A percentile compares a stretch with the other conserved stretches of the same genome.
phyloP scores from a whole-genome alignment of 2,329 filamentous ascomycete genomes.

The Calonectria naviculata region DNA sequence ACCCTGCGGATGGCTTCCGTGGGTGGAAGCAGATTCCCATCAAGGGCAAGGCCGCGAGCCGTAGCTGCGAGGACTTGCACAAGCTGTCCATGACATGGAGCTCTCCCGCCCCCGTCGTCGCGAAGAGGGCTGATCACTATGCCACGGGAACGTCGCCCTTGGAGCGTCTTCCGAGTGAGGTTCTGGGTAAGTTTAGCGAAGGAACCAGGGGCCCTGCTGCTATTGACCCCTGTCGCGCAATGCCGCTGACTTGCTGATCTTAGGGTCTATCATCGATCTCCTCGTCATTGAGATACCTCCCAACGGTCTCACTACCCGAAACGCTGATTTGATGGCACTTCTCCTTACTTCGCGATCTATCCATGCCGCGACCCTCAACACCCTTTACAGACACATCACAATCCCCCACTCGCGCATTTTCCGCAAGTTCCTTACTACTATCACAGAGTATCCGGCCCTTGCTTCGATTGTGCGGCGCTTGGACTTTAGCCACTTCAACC shows the following conservation, averaged over 20 bases:
- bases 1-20: slow-evolving; percentile 67
- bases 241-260: slow-evolving; percentile 34
- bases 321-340: slow-evolving; percentile 81
- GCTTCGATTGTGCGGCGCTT: slow-evolving; percentile 82
- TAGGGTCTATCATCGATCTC: slow-evolving; percentile 79
- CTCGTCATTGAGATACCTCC: slow-evolving; percentile 78
- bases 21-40: slow-evolving; percentile 73
- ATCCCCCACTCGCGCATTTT: slow-evolving; percentile 88
- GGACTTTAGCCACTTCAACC: slow-evolving; percentile 89
- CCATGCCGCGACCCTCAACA: slow-evolving; percentile 77
- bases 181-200: slow-evolving; percentile 69
- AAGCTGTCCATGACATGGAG: slow-evolving; percentile 67
- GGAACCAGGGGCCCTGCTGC: slow-evolving; percentile 13
- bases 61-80: slow-evolving; percentile 70
- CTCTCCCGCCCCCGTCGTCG: slow-evolving; percentile 48
- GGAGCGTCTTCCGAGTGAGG: slow-evolving; percentile 76
- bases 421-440: slow-evolving; percentile 80
- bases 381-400: slow-evolving; percentile 83
- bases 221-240: slow-evolving; percentile 22
- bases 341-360: slow-evolving; percentile 81
- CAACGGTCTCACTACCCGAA: slow-evolving; percentile 80
- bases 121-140: slow-evolving; percentile 43
- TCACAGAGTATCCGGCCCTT: slow-evolving; percentile 73
- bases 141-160: slow-evolving; percentile 65
- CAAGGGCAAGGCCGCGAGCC: slow-evolving; percentile 68